Evolutionary conservation across 345 rosid genomes (phyloP).

Genomic region (Leavenworthia alabamica): DNA sequence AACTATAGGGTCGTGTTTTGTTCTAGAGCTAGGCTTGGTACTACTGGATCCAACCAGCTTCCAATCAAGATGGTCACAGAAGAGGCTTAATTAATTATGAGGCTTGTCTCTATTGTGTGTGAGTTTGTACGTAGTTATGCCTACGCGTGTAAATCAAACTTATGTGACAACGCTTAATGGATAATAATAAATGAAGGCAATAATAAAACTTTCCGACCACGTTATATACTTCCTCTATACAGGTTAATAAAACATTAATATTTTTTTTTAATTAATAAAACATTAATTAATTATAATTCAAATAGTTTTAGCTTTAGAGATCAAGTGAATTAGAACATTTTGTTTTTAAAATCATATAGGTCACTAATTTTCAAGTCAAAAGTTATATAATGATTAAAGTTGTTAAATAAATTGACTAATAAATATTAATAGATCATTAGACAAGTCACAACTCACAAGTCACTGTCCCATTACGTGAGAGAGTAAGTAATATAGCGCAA

Average conservation of each 20-base stretch:
- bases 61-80: constrained; percentile 30
- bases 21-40: constrained; percentile 15
- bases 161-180: constrained; percentile 4
- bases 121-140: background rate
- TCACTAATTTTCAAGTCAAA: background rate
- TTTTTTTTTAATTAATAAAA: background rate
- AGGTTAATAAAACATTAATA: too few relatives aligned
- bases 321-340: too few relatives aligned
- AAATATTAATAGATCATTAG: background rate
- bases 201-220: background rate
- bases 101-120: background rate
- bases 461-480: background rate
- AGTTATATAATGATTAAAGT: background rate
- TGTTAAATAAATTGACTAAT: background rate
- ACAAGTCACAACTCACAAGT: background rate
- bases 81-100: background rate
- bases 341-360: background rate
- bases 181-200: constrained; percentile 15
- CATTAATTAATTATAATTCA: too few relatives aligned
- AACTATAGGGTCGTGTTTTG: constrained; percentile 45
- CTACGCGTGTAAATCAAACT: background rate
- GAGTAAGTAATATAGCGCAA: background rate
- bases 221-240: background rate
- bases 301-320: too few relatives aligned
- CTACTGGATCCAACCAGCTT: background rate